phyloP scores from a whole-genome alignment of 2,329 filamentous ascomycete genomes.

The Cordyceps tenuipes region DNA sequence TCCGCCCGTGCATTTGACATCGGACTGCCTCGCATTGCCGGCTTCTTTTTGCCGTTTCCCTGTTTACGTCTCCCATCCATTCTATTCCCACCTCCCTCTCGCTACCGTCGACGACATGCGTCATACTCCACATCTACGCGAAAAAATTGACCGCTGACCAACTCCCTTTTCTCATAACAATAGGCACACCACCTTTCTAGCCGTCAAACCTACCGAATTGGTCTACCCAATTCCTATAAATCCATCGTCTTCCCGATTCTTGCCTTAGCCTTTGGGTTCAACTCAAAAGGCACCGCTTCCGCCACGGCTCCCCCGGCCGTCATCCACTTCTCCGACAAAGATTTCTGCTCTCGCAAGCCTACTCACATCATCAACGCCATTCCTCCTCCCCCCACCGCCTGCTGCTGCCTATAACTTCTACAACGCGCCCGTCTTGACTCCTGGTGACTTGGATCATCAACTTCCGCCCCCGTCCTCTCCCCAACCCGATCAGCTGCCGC shows the following conservation, averaged over 20 bases:
- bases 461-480: conserved; percentile 45
- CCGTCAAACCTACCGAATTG: not conserved
- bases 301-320: conserved; percentile 59
- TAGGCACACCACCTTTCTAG: not conserved
- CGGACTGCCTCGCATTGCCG: not conserved
- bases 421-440: conserved; percentile 40
- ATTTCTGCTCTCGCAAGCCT: conserved; percentile 59
- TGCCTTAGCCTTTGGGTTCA: conserved; percentile 51
- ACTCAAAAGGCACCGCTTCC: conserved; percentile 50
- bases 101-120: not conserved
- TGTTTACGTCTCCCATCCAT: not conserved
- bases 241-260: not conserved
- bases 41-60: not conserved
- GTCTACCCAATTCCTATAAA: not conserved
- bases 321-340: conserved; percentile 55
- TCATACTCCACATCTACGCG: conserved; percentile 7
- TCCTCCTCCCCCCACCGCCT: conserved; percentile 44
- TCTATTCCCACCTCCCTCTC: not conserved
- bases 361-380: conserved; percentile 59
- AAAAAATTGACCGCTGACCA: conserved; percentile 13
- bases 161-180: not conserved
- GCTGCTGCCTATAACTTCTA: conserved; percentile 39
- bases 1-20: not conserved
- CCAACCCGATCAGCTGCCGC: conserved; percentile 85
- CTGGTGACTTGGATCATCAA: conserved; percentile 39